Evolutionary conservation across 2,329 filamentous ascomycete species (phyloP).

Genomic region (Fonsecaea erecta): DNA sequence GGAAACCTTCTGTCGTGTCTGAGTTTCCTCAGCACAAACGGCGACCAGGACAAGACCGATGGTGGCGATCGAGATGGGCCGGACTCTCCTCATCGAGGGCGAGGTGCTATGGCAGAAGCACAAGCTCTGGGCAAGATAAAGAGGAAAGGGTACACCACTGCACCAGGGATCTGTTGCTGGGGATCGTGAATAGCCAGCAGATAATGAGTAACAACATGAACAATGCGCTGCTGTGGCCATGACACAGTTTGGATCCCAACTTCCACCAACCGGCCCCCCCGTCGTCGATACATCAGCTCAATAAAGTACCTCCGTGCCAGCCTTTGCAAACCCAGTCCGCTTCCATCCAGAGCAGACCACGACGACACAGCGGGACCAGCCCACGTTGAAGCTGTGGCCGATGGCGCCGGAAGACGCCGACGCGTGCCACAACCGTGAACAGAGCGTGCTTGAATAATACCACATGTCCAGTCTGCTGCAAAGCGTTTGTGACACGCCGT

Average conservation of each 20-base stretch:
- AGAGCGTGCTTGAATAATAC: too few relatives aligned
- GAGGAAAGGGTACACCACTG: constrained; percentile 81
- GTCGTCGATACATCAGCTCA: neutral
- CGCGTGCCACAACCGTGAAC: too few relatives aligned
- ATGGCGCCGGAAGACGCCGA: constrained; percentile 36
- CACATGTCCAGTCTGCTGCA: too few relatives aligned
- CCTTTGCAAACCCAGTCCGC: neutral
- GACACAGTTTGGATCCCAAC: neutral
- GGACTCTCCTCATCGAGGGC: constrained; percentile 38
- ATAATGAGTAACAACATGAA: too few relatives aligned
- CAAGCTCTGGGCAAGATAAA: constrained; percentile 59
- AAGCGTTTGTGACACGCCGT: too few relatives aligned
- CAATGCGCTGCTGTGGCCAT: too few relatives aligned
- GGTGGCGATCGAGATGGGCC: constrained; percentile 38
- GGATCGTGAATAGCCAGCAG: neutral
- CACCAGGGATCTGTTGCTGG: neutral
- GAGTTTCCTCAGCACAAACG: constrained; percentile 65
- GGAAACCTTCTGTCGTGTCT: constrained; percentile 71
- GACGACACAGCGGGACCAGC: neutral
- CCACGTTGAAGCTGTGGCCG: neutral
- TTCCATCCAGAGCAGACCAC: neutral
- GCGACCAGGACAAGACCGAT: constrained; percentile 44
- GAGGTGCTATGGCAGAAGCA: constrained; percentile 55
- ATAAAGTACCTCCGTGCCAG: neutral
- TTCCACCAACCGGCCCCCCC: neutral